Conservation (phyloP, 257 asterid genomes). For the Nicotiana otophora region DNA sequence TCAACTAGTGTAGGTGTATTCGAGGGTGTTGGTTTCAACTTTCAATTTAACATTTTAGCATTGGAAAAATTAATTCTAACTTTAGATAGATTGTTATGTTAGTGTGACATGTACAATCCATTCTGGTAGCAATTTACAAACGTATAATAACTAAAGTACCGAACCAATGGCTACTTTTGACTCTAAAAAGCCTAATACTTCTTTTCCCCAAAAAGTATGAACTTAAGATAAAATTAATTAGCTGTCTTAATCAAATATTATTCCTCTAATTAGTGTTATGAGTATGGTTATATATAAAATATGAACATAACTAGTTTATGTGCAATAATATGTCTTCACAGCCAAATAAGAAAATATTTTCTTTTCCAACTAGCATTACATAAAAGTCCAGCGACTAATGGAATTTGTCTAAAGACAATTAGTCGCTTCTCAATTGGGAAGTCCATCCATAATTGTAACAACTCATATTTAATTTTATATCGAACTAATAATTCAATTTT, state of each 20-base stretch:
- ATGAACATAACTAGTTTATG: not conserved
- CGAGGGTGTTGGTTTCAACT: too few species aligned
- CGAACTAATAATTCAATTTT: not conserved
- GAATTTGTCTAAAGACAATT: too few species aligned
- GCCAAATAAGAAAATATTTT: too few species aligned
- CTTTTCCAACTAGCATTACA: not conserved
- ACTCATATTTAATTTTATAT: not conserved
- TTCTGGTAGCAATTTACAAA: not conserved
- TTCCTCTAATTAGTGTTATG: not conserved
- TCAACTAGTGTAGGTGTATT: too few species aligned
- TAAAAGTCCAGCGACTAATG: not conserved
- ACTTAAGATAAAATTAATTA: not conserved
- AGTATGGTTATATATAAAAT: not conserved
- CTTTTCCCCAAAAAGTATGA: not conserved
- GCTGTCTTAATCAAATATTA: not conserved
- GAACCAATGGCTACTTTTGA: not conserved
- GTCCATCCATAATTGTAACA: not conserved
- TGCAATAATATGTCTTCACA: too few species aligned
- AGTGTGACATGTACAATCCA: slow-evolving; percentile 1
- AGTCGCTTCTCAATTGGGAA: not conserved
- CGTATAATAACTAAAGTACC: not conserved
- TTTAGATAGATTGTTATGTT: not conserved
- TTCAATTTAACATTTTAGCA: too few species aligned
- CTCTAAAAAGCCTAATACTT: not conserved
- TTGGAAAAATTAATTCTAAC: not conserved